Base-by-base conservation (phyloP, 345 rosid genomes). In the Conringia planisiliqua region DNA sequence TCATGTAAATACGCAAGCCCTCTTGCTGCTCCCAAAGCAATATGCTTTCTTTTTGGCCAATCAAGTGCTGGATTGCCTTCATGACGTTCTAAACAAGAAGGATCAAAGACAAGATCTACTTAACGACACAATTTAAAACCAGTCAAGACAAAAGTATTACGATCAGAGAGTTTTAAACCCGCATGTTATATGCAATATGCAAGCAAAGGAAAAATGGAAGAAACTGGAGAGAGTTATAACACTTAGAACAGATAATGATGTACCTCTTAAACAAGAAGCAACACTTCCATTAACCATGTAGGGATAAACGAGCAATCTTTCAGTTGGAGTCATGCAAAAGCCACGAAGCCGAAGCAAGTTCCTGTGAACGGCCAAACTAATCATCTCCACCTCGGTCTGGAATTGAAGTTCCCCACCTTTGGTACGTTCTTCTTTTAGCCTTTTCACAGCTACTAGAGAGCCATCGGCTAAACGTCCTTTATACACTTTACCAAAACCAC, bases 261-360 rank as follows among this genome's bases (percentile, higher is more conserved):
- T 83, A 93, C 97, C 98, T 86, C 96, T 85, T 75, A 94, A 83
- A 78, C 98, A 91, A 33, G 98, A 93, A 73, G 97, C 96, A 6
- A 89, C 97, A 81, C 98, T 93, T 82, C 98, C 98, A 81, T 93
- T 89, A 77, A 27, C 78, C 97, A 93, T 93, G 62, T 10, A 93
- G 24, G 97, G 97, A 82, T 93, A 93, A 54, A 93, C 94, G 58
- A 93, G 90, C 72, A 93, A 76, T 66, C 98, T 85, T 74, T 93
- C 98, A 3, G 98, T 93, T 11, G 94, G 94, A 6, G 97, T 89
- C 94, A 93, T 91, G 85, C 97, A 93, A 86, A 93, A 93, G 40
- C 98, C 97, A 64, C 84, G 90, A 38, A 89, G 85, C 35, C 93
- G 88, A 75, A 93, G 91, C 76, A 93, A 79, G 78, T 93, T 91